Percentiles rank a stretch among this genome's conserved stretches.
Evolutionary conservation across 2,329 filamentous ascomycete species (phyloP).

Genomic region (Fusarium nematophilum): DNA sequence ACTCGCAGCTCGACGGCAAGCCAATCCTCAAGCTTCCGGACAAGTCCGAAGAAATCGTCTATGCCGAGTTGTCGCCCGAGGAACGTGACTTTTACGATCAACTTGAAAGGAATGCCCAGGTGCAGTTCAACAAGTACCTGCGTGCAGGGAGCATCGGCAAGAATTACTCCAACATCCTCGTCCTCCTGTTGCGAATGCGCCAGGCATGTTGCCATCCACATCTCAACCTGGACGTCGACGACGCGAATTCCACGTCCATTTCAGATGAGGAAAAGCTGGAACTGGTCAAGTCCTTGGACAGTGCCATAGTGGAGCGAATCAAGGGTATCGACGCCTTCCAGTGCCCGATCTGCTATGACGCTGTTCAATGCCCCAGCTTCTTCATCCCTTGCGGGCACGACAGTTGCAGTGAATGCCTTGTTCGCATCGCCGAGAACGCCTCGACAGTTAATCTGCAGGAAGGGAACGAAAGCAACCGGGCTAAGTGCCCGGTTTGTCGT

Average conservation of each 20-base stretch:
- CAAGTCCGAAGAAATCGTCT: conserved; percentile 80
- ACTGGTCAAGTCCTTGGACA: conserved; percentile 70
- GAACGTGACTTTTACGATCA: conserved; percentile 83
- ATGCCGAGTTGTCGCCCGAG: conserved; percentile 76
- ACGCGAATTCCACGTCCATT: conserved; percentile 51
- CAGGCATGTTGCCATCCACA: conserved; percentile 68
- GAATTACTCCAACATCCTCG: conserved; percentile 81
- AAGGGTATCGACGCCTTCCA: conserved; percentile 71
- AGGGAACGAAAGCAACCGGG: conserved; percentile 66
- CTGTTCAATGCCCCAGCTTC: conserved; percentile 77
- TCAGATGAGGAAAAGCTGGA: conserved; percentile 64
- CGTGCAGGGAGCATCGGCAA: conserved; percentile 73
- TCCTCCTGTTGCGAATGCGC: conserved; percentile 83
- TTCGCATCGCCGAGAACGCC: conserved; percentile 72
- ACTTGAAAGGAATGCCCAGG: conserved; percentile 74
- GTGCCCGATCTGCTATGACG: conserved; percentile 87
- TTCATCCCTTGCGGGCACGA: conserved; percentile 87
- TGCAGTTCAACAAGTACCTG: conserved; percentile 82
- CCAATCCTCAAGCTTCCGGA: conserved; percentile 82
- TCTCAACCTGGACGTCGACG: conserved; percentile 49
- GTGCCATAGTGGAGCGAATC: conserved; percentile 74
- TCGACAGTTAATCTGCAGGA: conserved; percentile 64
- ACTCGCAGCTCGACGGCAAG: conserved; percentile 80
- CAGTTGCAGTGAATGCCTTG: conserved; percentile 81
- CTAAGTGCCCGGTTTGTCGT: conserved; percentile 83